Percentiles rank a stretch among this genome's conserved stretches.
phyloP scores from a whole-genome alignment of 495 filamentous ascomycete species.

The Aspergillus conjunctus region DNA sequence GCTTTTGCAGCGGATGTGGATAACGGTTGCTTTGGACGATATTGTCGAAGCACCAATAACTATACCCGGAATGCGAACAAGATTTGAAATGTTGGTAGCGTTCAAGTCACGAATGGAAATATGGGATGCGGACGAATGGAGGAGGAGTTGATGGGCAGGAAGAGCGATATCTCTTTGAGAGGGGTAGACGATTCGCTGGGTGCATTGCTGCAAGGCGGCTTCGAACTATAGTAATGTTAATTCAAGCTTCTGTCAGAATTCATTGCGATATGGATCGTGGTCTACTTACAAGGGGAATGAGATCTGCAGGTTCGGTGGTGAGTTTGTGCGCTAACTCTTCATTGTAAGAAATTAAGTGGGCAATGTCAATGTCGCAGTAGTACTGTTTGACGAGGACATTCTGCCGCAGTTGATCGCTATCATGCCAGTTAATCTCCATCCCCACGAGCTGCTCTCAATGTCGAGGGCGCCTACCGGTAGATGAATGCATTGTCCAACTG shows the following conservation, averaged over 20 bases:
- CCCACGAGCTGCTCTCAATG: slow-evolving; percentile 16
- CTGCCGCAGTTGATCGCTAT: slow-evolving; percentile 91
- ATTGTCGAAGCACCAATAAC: slow-evolving; percentile 97
- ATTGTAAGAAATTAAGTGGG: slow-evolving; percentile 94
- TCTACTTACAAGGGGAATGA: slow-evolving; percentile 79
- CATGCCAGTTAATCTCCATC: slow-evolving; percentile 22
- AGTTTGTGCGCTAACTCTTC: slow-evolving; percentile 93
- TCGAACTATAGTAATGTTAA: slow-evolving; percentile 70
- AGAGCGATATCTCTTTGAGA: slow-evolving; percentile 66
- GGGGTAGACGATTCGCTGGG: slow-evolving; percentile 83
- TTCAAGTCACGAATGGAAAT: slow-evolving; percentile 93
- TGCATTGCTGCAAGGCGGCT: slow-evolving; percentile 83
- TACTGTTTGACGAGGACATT: slow-evolving; percentile 95
- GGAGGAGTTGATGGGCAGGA: slow-evolving; percentile 91
- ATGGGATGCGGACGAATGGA: slow-evolving; percentile 88
- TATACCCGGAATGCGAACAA: slow-evolving; percentile 95
- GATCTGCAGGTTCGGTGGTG: slow-evolving; percentile 85
- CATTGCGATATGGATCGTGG: no score
- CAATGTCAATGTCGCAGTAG: slow-evolving; percentile 96
- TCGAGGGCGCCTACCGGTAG: slow-evolving; percentile 66
- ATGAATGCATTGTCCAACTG: slow-evolving; percentile 94
- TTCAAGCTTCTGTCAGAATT: no score
- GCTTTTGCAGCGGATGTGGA: slow-evolving; percentile 86
- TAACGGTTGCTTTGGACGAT: slow-evolving; percentile 87
- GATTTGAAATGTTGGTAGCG: slow-evolving; percentile 88